Percentiles rank a stretch among this genome's conserved stretches.
These are phyloP conservation scores for Trichoderma endophyticum DNA, from an alignment of 2,329 filamentous ascomycete species.

Conservation along the genomic window DNA sequence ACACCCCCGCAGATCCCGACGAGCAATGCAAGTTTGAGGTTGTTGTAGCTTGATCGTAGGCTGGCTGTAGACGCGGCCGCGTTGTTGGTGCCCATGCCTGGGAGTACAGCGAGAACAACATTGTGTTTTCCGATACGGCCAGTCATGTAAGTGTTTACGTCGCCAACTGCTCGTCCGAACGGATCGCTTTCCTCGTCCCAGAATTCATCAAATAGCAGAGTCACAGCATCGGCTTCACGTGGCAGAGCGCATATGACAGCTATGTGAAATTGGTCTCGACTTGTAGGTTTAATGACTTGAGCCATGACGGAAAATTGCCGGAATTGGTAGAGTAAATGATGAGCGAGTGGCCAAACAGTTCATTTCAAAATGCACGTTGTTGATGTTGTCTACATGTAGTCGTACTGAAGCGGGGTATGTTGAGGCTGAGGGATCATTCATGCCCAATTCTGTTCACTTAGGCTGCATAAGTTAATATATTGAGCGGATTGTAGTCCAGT, in stretches of 20 bases:
- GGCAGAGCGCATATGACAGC: conserved; percentile 30
- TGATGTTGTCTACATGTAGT: not conserved
- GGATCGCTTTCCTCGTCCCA: conserved; percentile 25
- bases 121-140: conserved; percentile 30
- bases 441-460: not conserved
- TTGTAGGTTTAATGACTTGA: not conserved
- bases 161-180: conserved; percentile 26
- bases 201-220: conserved; percentile 26
- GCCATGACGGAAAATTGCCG: not conserved
- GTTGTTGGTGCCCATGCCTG: conserved; percentile 30
- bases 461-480: not conserved
- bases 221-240: conserved; percentile 26
- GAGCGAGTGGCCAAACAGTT: not conserved
- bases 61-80: conserved; percentile 27
- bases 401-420: not conserved
- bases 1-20: conserved; percentile 42
- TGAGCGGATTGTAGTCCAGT: not conserved
- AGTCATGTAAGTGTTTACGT: conserved; percentile 30
- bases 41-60: conserved; percentile 34
- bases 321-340: not conserved
- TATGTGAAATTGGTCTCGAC: conserved; percentile 24
- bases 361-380: not conserved
- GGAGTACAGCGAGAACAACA: conserved; percentile 30
- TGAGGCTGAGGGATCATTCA: not conserved
- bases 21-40: conserved; percentile 34